Evolutionary conservation across 2,329 filamentous ascomycete genomes (phyloP), one percentile per base, ranked within the genome.

Genomic region (Penicillium sp.): DNA sequence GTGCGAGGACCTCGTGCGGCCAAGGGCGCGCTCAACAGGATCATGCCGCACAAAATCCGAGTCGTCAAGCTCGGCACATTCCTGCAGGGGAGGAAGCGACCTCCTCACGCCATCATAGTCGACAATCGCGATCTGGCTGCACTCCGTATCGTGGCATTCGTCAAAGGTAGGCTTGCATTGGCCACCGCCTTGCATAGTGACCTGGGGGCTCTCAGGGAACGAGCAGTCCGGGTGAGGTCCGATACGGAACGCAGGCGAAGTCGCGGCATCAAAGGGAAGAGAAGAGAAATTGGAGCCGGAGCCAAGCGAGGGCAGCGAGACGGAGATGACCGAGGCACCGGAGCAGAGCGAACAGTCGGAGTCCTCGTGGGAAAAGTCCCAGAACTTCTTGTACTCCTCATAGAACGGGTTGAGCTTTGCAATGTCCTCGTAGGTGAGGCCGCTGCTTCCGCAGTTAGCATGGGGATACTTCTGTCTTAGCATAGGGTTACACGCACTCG

Each of bases 351-450:
- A 59, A 21, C 45, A 52, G 48, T 53, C 47, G 7, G 61, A 49
- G 23, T 51, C 58, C 17, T 65, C 60, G 4, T 62, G 61, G n/a
- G 65, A 56, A 47, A 52, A 47, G 15, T 64, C 56, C 69, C 68
- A 72, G 53, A 67, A 69, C 45, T 64, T 59, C 57, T 54, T 65
- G 56, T 64, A 67, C 56, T 67, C 68, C 29, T 66, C 69, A 60
- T 65, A 73, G 63, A 68, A 70, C 6, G 66, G 71, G 66, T 67
- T 72, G 31, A 73, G 67, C 52, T 73, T 70, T 5, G 65, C 64
- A 31, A 71, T 67, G 23, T 73, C 71, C 38, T 70, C 68, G 49
- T 72, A 70, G 0, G 63, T 62, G 9, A 71, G 66, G 35, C 69
- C 65, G 5, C 69, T 70, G 58, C 48, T 66, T 13, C 26, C 31